These are phyloP conservation scores for Populus alba DNA, from an alignment of 345 rosid genomes.

Conservation along the genomic window DNA sequence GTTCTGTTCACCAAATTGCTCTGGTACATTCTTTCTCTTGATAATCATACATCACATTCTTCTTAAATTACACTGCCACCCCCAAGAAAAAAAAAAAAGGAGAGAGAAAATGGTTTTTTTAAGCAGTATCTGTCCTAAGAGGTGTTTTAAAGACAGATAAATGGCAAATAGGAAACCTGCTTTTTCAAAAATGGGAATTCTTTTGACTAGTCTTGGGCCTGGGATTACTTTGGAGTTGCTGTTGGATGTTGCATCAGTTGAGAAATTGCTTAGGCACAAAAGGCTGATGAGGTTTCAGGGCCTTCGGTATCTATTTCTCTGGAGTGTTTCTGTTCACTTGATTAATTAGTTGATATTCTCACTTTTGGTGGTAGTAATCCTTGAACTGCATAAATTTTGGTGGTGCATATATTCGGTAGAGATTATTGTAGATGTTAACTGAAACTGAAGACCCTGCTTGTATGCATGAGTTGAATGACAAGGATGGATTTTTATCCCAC, in stretches of 20 bases:
- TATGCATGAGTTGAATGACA: neutral
- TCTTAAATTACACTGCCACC: too few relatives aligned
- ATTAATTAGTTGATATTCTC: neutral
- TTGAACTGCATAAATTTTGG: neutral
- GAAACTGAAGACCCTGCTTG: neutral
- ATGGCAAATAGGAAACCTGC: neutral
- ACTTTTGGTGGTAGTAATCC: neutral
- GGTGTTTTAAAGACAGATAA: neutral
- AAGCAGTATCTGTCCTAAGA: neutral
- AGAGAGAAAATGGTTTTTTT: too few relatives aligned
- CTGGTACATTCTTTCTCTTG: neutral
- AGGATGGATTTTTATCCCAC: neutral
- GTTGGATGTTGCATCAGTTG: conserved; percentile 59
- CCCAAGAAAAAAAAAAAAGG: too few relatives aligned
- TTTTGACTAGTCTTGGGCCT: conserved; percentile 38
- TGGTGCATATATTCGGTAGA: neutral
- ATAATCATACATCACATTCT: too few relatives aligned
- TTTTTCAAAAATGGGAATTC: neutral
- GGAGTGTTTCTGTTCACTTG: neutral
- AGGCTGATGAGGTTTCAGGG: conserved; percentile 57
- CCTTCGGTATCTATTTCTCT: neutral
- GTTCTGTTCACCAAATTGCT: neutral
- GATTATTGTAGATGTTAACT: neutral
- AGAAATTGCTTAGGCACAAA: conserved; percentile 73
- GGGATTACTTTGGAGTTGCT: conserved; percentile 79